Percentiles rank a stretch among this genome's conserved stretches.
Evolutionary conservation across 2,329 filamentous ascomycete species (phyloP).

Genomic region (Aspergillus phoenicis): DNA sequence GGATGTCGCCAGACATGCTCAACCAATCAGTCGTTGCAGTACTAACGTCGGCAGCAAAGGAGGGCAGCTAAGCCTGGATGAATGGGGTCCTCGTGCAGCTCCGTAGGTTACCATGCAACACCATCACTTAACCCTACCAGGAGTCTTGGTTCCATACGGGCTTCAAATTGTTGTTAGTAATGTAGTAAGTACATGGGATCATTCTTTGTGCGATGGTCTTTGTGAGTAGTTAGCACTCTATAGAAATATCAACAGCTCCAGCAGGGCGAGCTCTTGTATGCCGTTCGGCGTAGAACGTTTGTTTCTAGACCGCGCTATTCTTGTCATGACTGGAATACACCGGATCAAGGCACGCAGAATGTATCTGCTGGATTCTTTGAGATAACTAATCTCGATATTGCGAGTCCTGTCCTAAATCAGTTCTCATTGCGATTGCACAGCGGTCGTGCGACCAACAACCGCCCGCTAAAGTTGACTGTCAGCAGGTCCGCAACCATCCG

Average conservation of each 20-base stretch:
- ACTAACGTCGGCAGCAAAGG: constrained; percentile 4
- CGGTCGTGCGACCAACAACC: background rate
- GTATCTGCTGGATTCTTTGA: background rate
- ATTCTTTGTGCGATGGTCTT: background rate
- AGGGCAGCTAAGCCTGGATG: constrained; percentile 12
- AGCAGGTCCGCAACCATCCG: background rate
- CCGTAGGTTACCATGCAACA: background rate
- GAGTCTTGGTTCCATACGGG: background rate
- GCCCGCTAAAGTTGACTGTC: background rate
- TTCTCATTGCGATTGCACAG: background rate
- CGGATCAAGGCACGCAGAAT: too few species aligned
- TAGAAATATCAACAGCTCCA: too few species aligned
- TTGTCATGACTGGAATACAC: too few species aligned
- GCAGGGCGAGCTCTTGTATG: too few species aligned
- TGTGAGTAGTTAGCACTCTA: background rate
- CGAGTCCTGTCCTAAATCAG: background rate
- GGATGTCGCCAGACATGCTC: constrained; percentile 9
- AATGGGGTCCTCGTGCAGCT: constrained; percentile 10
- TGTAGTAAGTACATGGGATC: background rate
- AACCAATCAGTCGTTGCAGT: constrained; percentile 5
- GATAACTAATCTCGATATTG: background rate
- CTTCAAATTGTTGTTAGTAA: background rate
- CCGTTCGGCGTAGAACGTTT: too few species aligned
- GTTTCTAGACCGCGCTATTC: too few species aligned
- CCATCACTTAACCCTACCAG: background rate